Evolutionary conservation across 495 filamentous ascomycete genomes (phyloP).

Genomic region (Penicillium cinerascens): DNA sequence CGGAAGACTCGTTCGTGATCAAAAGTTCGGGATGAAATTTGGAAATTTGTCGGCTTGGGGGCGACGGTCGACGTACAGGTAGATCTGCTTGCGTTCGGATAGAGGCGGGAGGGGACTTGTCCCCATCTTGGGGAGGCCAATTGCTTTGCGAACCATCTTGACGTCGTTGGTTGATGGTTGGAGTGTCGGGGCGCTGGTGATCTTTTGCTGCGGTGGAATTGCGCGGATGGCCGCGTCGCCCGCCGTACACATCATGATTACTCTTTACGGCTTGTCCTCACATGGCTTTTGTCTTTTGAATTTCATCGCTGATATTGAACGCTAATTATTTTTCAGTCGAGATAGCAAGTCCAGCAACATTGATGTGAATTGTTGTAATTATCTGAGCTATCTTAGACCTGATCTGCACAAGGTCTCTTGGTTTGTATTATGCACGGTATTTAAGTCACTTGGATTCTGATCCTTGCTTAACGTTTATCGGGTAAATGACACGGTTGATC

Average conservation of each 20-base stretch:
- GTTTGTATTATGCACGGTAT: no score
- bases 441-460: no score
- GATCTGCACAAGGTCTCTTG: no score
- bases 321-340: background rate
- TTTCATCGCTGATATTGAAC: no score
- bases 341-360: no score
- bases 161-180: slow-evolving; percentile 7
- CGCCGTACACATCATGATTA: slow-evolving; percentile 21
- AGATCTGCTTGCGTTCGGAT: slow-evolving; percentile 55
- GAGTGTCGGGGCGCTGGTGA: slow-evolving; percentile 13
- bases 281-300: background rate
- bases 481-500: no score
- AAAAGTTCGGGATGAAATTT: slow-evolving; percentile 6
- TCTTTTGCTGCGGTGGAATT: slow-evolving; percentile 33
- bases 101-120: slow-evolving; percentile 13
- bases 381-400: no score
- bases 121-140: slow-evolving; percentile 26
- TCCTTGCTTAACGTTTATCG: no score
- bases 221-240: slow-evolving; percentile 40
- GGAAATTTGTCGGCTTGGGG: slow-evolving; percentile 6
- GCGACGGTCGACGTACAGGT: slow-evolving; percentile 52
- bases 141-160: slow-evolving; percentile 38
- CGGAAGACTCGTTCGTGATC: background rate
- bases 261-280: background rate
- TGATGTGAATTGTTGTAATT: no score